Conservation (phyloP, 768 basidiomycete species). For the Cystoderma amianthinum region DNA sequence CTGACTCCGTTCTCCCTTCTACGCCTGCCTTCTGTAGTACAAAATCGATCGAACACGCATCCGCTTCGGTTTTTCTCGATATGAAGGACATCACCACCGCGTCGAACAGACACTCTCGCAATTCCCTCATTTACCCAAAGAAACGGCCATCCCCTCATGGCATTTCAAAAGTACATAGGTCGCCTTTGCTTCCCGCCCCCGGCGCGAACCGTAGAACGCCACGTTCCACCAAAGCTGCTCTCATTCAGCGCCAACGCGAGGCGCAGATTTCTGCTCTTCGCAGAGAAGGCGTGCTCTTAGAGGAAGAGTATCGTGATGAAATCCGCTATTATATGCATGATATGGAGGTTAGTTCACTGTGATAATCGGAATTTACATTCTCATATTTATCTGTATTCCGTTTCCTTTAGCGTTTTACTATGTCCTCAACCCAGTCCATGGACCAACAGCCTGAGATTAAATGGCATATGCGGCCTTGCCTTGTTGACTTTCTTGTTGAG, state of each 20-base stretch:
- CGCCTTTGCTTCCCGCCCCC: conserved; percentile 43
- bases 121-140: conserved; percentile 68
- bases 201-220: conserved; percentile 55
- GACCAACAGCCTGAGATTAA: conserved; percentile 98
- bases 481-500: conserved; percentile 98
- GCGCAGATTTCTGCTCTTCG: conserved; percentile 64
- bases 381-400: conserved; percentile 6
- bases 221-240: conserved; percentile 53
- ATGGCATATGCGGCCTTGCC: conserved; percentile 99
- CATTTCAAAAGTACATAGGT: conserved; percentile 61
- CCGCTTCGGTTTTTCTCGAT: conserved; percentile 36
- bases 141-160: conserved; percentile 82
- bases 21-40: conserved; percentile 26
- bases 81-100: conserved; percentile 76
- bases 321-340: conserved; percentile 92
- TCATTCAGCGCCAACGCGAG: conserved; percentile 59
- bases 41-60: conserved; percentile 35
- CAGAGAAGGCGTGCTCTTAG: conserved; percentile 71
- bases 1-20: conserved; percentile 18
- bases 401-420: conserved; percentile 60
- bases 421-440: conserved; percentile 93
- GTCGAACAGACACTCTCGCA: conserved; percentile 54
- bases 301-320: conserved; percentile 94
- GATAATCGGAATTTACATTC: conserved; percentile 2
- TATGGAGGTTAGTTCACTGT: conserved; percentile 91